Conservation (phyloP, 2,329 filamentous ascomycete species). For the Phaeosphaeriaceae sp. region DNA sequence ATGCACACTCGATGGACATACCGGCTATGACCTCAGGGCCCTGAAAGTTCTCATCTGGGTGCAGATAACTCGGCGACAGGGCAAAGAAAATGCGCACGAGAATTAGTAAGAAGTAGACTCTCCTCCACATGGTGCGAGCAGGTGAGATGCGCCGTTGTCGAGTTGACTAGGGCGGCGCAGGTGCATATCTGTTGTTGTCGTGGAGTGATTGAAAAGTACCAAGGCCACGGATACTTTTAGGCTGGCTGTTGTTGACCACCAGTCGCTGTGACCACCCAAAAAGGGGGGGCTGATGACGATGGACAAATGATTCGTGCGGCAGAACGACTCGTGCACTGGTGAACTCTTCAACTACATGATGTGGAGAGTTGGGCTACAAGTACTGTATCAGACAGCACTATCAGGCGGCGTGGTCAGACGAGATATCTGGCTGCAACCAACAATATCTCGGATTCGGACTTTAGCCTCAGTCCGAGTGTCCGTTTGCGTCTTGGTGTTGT, state of each 20-base stretch:
- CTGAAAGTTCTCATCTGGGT: conserved; percentile 99
- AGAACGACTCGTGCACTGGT: conserved; percentile 13
- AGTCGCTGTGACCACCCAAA: conserved; percentile 29
- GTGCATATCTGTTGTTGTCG: conserved; percentile 41
- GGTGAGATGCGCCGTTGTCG: conserved; percentile 21
- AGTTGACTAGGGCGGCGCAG: conserved; percentile 24
- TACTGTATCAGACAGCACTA: conserved; percentile 3
- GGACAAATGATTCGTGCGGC: conserved; percentile 12
- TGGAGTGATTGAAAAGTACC: conserved; percentile 11
- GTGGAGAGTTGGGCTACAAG: neutral
- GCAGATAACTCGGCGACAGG: conserved; percentile 91
- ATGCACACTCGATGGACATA: conserved; percentile 47
- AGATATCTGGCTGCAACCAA: conserved; percentile 26
- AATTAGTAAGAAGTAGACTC: conserved; percentile 83
- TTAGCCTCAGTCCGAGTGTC: neutral
- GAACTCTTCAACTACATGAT: conserved; percentile 21
- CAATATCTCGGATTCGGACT: conserved; percentile 2
- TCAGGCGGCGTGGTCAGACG: conserved; percentile 31
- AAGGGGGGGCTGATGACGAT: conserved; percentile 23
- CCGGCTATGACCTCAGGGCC: conserved; percentile 96
- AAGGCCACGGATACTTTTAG: conserved; percentile 30
- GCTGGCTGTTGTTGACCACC: conserved; percentile 31
- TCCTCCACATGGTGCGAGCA: conserved; percentile 78
- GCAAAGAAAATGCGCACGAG: conserved; percentile 93
- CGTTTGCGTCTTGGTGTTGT: conserved; percentile 2